Base-by-base conservation (phyloP, 1,139 yeast species). In the Starmera stellimalicola region DNA sequence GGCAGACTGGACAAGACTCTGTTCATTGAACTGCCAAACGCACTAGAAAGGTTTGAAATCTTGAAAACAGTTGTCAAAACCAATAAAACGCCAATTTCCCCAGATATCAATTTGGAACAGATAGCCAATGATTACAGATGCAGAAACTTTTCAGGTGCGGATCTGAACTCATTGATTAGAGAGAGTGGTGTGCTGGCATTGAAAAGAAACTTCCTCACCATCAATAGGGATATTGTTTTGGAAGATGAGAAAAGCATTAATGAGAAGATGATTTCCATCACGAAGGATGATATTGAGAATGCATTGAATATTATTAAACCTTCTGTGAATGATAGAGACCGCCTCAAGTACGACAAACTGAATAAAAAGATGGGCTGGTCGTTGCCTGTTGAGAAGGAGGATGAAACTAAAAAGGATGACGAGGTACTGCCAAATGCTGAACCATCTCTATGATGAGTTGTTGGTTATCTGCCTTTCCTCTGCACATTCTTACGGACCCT, bases 71-170 rank as follows among this genome's bases (percentile, higher is more conserved):
- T 91, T 30, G 75, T 87, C 5, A 64, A 65, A 28, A 65, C 78
- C 2, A 79, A 79, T 48, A 73, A 75, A 25, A 81, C 96, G 1
- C 98, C 98, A 3, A 48, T 91, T 22, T 71, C 68, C n/a, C 36
- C 56, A 0, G 63, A 68, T 25, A 91, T 91, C 16, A 73, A 84
- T 41, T 63, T 91, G 26, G 50, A 51, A 2, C 45, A 56, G 1
- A 65, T 91, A 37, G 87, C 95, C 1, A 66, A 69, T 27, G 94
- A 85, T 57, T 78, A 71, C 41, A 70, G 88, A 44, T 82, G 95
- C 60, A 65, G 84, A 40, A 88, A 87, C 60, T 91, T 85, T 53
- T 80, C 94, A 8, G 98, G 98, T 52, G 98, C 98, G 0, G 98
- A 91, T 65, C 65, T 91, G 39, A 87, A 95, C 1, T 85, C 96